These are phyloP conservation scores for Hyphopichia burtonii DNA, from an alignment of 1,139 yeast species.

Conservation along the genomic window DNA sequence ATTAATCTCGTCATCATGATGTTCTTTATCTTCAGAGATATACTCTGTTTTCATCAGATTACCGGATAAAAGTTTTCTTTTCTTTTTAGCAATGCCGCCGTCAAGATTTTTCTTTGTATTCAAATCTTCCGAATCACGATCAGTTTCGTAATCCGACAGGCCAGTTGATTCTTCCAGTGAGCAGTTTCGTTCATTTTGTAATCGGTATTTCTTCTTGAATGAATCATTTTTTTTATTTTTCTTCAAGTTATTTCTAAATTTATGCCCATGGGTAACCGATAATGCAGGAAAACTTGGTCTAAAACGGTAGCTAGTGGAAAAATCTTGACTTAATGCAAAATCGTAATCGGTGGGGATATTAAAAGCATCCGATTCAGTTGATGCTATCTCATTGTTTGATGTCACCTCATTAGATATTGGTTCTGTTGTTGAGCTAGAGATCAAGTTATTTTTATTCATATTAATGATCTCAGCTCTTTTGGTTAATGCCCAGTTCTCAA, in stretches of 20 bases:
- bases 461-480: constrained; percentile 48
- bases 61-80: not conserved
- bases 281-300: constrained; percentile 48
- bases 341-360: constrained; percentile 35
- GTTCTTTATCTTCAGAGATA: not conserved
- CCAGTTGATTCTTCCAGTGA: constrained; percentile 11
- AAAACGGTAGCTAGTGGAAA: constrained; percentile 37
- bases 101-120: not conserved
- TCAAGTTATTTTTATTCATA: constrained; percentile 8
- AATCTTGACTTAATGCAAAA: constrained; percentile 32
- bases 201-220: constrained; percentile 8
- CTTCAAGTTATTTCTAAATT: constrained; percentile 11
- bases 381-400: not conserved
- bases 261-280: constrained; percentile 32
- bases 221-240: constrained; percentile 10
- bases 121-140: constrained; percentile 8
- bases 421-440: constrained; percentile 1
- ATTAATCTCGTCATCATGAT: not conserved
- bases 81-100: not conserved
- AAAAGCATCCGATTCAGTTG: constrained; percentile 8
- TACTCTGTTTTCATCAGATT: not conserved
- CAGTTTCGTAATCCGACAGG: constrained; percentile 12
- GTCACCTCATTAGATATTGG: not conserved
- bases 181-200: constrained; percentile 3
- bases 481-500: constrained; percentile 53